Evolutionary conservation across 2,329 filamentous ascomycete genomes (phyloP), one percentile per base, ranked within the genome.

Genomic region (Aspergillus persii): DNA sequence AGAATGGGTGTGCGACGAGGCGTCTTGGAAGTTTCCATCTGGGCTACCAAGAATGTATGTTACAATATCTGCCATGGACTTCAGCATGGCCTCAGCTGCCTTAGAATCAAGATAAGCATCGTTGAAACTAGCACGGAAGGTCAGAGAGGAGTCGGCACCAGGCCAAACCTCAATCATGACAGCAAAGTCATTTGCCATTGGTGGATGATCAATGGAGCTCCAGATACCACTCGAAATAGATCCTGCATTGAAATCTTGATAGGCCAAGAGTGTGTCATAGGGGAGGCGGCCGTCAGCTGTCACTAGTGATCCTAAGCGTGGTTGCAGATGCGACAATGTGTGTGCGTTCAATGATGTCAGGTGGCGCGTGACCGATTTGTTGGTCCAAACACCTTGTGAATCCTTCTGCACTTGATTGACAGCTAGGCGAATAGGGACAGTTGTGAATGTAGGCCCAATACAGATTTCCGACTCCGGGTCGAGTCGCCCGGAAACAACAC

Each of bases 251-350:
- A 70, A 76, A 52, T 71, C 70, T 54, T 76, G 75, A 15, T 73
- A 69, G 8, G 72, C 73, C 8, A 77, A 56, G 9, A 71, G 64
- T 1, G 74, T 77, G 48, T 76, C 71, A 61, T 75, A 76, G 7
- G 71, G 73, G 18, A 74, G 59, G 5, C 66, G 61, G 3, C 68
- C 68, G 23, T 71, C 62, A 12, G 60, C 59, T 2, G 61, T 66
- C 3, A 65, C 61, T 9, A 70, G 30, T 5, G 68, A 66, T 15
- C 69, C 69, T 3, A 71, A 52, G 15, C 56, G 64, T 3, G 64
- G 61, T 48, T 71, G 69, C 36, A 71, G 53, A 26, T 71, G 57
- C 7, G 64, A 62, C 11, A 71, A 50, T 0, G 68, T 55, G 46
- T 57, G 57, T 6, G 66, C 63, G 54, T 65, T 71, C 27, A 62